Evolutionary conservation across 192 early-diverging fungal species (phyloP).

Genomic region (Phycomyces nitens): DNA sequence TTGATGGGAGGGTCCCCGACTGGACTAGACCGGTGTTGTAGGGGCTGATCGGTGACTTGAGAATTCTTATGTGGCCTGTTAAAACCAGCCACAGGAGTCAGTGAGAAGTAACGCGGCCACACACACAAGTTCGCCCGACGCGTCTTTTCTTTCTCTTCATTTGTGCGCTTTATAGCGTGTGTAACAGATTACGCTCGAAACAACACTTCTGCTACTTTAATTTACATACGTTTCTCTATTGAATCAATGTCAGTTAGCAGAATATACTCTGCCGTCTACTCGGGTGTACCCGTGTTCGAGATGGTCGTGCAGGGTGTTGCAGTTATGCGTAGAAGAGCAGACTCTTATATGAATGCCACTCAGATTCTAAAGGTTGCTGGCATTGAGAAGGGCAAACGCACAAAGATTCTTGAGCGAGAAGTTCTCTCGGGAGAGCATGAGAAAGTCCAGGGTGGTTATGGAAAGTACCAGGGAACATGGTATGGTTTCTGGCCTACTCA

Average conservation of each 20-base stretch:
- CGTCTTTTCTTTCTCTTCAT: background rate
- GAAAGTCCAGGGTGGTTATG: conserved; percentile 95
- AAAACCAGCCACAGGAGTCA: too few relatives aligned
- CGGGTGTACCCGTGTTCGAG: conserved; percentile 80
- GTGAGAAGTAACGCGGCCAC: too few relatives aligned
- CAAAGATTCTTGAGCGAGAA: conserved; percentile 87
- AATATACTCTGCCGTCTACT: conserved; percentile 55
- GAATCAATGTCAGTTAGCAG: conserved; percentile 1
- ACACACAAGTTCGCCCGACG: too few relatives aligned
- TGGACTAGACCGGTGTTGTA: conserved; percentile 40
- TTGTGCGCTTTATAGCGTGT: background rate
- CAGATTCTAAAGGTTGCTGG: conserved; percentile 90
- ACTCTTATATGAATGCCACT: conserved; percentile 86
- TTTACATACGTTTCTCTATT: background rate
- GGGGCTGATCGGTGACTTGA: too few relatives aligned
- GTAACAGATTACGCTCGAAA: background rate
- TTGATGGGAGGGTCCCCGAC: conserved; percentile 59
- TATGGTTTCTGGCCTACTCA: conserved; percentile 30
- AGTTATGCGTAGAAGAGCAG: conserved; percentile 77
- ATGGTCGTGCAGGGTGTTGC: conserved; percentile 64
- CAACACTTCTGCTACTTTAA: background rate
- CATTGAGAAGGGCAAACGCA: conserved; percentile 80
- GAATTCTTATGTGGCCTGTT: too few relatives aligned
- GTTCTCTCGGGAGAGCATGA: conserved; percentile 77
- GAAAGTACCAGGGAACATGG: conserved; percentile 91